Evolutionary conservation across 1,139 yeast genomes (phyloP), one percentile per base, ranked within the genome.

Genomic region (Scheffersomyces lignicola): DNA sequence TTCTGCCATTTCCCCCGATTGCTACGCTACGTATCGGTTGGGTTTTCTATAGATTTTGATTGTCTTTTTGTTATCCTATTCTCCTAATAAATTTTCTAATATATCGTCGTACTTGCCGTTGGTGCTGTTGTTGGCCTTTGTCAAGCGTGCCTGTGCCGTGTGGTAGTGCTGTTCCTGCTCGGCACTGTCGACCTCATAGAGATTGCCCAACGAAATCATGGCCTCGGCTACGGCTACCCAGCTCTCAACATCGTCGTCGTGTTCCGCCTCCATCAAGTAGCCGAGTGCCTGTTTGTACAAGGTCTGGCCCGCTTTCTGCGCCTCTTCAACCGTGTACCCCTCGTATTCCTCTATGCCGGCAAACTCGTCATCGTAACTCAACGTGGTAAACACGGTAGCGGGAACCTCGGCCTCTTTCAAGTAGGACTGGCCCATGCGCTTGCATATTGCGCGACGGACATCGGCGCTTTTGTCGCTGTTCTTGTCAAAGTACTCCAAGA

Each of bases 141-240:
- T 66, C 47, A 84, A 62, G 17, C 74, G 67, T 41, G 63, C 61
- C 51, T 83, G 90, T 0, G 97, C 97, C 38, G 75, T 72, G 17
- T 62, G 54, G 54, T 89, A 89, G 36, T 73, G 61, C 10, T 65
- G 49, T 41, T 80, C 84, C 58, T 87, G 95, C 31, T 80, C 81
- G 24, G 63, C 60, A 35, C 84, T 72, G 24, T 83, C 89, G 28
- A 76, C 62, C 8, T 80, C 84, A 44, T 74, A 68, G 39, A 88
- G 55, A 51, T 89, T 89, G 7, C 90, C 97, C 47, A 86, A 64
- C 10, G 83, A 76, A 24, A 90, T 85, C 53, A 78, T 70, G 1
- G 95, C 90, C 56, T 92, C 97, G 2, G 96, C 96, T 29, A 84
- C 65, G 45, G 76, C 76, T 5, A 81, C 96, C 84, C 92, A 83